Evolutionary conservation across 2,329 filamentous ascomycete genomes (phyloP), one percentile per base, ranked within the genome.

Genomic region (Microsporum audouinii): DNA sequence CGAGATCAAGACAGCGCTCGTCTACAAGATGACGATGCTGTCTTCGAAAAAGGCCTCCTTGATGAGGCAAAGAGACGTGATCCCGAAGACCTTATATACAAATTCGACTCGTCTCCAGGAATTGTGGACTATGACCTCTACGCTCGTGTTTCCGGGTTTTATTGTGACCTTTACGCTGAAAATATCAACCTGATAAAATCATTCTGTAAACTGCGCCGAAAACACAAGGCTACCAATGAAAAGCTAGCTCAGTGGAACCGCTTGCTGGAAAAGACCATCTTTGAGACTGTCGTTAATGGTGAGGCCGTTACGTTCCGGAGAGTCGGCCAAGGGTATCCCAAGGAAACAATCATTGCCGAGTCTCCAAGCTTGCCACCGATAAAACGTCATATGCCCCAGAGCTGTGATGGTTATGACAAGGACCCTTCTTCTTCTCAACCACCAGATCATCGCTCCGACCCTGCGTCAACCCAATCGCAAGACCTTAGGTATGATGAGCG

Each of bases 181-280:
- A 55, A 70, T 10, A 61, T 65, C 43, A 71, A 64, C 7, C 64
- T 75, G 23, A 41, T 68, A 4, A 59, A 66, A 23, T 69, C 68
- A 2, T 71, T 68, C 61, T 66, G 60, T 3, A 64, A 66, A 27
- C 67, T 76, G 27, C 72, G 68, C 60, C 62, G 61, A 5, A 69
- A 67, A 33, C 63, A 73, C 3, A 69, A 72, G 57, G 67, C 68
- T n/a, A 68, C 71, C 47, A 75, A 74, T 58, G 67, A 62, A 55
- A 75, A 72, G 57, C 61, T 73, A 8, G 60, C 57, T 5, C 63
- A 67, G 57, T 72, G 71, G 70, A 66, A 70, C 38, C 66, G 62
- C 4, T 69, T 65, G 51, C 62, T 75, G 45, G 59, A 68, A 39
- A 64, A 64, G 7, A 68, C 71, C 57, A 65, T 68, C 36, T 75